Base-by-base conservation (phyloP, 2,329 filamentous ascomycete genomes). In the Pezicula radicicola region DNA sequence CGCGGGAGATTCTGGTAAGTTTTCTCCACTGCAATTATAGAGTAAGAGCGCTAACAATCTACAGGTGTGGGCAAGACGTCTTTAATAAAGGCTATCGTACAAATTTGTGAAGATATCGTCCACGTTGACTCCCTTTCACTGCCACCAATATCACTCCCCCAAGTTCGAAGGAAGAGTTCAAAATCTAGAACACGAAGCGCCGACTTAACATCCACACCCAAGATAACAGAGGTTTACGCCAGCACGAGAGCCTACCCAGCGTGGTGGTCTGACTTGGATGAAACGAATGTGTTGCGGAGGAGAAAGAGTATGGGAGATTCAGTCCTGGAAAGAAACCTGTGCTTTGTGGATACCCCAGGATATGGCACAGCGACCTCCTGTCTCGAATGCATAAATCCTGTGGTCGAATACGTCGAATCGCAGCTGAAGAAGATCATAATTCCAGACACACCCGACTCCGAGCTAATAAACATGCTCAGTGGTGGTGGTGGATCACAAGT, bases 31-130 rank as follows among this genome's bases (percentile, higher is more conserved):
- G 16, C 42, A 12, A 19, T 19, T 16, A 7, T 9, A 33, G 35
- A 37, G 46, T 46, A 15, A 36, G 42, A 33, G 13, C 2, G 12
- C 59, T 63, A 49, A 63, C 47, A 50, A 46, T 45, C 35, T 41
- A 36, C 55, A 92, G 91, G 87, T 27, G 79, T 88, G 44, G 94
- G 94, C 35, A 97, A 97, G 72, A 92, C 91, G 1, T 92, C 89
- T 3, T 79, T 97, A 46, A 88, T 97, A 61, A 89, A 88, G 66
- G 89, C 91, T 2, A 89, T 99, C 43, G 85, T 95, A 15, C 91
- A 96, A 65, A 79, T 76, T 3, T 96, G 91, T 67, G 84, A 92
- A 64, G 90, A 97, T 64, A 96, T 99, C 56, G 93, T 97, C 2
- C 93, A 99, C 67, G 85, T 96, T 49, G 93, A 97, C 65, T 68